A percentile compares a stretch with the other conserved stretches of the same genome.
Conservation (phyloP, 345 rosid genomes). For the Eucalyptus microcorys region DNA sequence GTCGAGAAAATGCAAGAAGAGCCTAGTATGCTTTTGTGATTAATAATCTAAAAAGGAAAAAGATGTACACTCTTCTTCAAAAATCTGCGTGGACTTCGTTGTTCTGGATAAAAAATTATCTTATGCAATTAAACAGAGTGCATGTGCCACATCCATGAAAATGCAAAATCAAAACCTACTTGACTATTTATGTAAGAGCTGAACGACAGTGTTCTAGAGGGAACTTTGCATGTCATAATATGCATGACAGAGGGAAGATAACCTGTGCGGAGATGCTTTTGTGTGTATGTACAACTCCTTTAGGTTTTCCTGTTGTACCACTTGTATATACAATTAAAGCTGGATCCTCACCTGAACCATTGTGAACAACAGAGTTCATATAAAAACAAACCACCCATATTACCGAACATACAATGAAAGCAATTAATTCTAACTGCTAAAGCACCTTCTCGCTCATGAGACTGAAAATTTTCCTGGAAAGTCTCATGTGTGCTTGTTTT, state of each 20-base stretch:
- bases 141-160: background rate
- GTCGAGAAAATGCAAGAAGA: background rate
- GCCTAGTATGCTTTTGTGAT: background rate
- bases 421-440: background rate
- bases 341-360: constrained; percentile 57
- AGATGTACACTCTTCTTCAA: background rate
- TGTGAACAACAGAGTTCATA: background rate
- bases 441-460: background rate
- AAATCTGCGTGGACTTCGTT: background rate
- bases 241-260: background rate
- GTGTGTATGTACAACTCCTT: constrained; percentile 95
- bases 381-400: background rate
- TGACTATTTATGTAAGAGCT: background rate
- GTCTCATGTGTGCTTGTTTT: constrained; percentile 20
- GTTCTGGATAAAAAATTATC: background rate
- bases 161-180: background rate
- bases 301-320: constrained; percentile 99
- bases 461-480: constrained; percentile 15
- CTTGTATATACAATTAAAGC: constrained; percentile 89
- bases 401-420: background rate
- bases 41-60: background rate
- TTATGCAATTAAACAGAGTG: background rate
- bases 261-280: constrained; percentile 84
- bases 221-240: background rate
- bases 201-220: background rate